phyloP scores from a whole-genome alignment of 352 stramenopile species.

The Phytophthora quininea region DNA sequence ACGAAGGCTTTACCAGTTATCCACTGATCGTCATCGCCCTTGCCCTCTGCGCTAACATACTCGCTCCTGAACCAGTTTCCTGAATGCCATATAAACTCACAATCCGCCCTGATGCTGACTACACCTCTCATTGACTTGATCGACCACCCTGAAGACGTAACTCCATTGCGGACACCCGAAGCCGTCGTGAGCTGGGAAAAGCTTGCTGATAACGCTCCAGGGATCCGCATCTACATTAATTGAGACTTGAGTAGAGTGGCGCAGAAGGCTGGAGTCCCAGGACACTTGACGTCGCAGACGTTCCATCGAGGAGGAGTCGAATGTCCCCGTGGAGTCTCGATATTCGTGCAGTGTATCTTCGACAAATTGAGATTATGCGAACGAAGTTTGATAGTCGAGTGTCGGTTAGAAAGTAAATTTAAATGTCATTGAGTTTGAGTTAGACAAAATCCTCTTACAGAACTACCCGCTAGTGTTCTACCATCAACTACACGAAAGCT shows the following conservation, averaged over 20 bases:
- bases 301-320: conserved; percentile 26
- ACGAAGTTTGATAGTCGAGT: no score
- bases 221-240: conserved; percentile 31
- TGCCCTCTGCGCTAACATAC: background rate
- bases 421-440: no score
- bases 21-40: background rate
- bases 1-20: background rate
- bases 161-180: background rate
- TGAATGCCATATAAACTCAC: background rate
- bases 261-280: conserved; percentile 5
- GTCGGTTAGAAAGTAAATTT: no score
- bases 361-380: no score
- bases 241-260: conserved; percentile 18
- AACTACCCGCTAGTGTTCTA: no score
- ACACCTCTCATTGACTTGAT: conserved; percentile 16
- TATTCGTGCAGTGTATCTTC: conserved; percentile 17
- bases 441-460: no score
- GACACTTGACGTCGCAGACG: conserved; percentile 24
- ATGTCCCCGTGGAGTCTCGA: conserved; percentile 10
- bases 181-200: background rate
- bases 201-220: background rate
- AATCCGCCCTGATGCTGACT: background rate
- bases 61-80: conserved; percentile 23
- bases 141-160: background rate
- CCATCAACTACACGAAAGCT: no score